Percentiles rank a stretch among this genome's conserved stretches.
Evolutionary conservation across 305 asterid genomes (phyloP).

Genomic region (Solanum aculeatissimum): DNA sequence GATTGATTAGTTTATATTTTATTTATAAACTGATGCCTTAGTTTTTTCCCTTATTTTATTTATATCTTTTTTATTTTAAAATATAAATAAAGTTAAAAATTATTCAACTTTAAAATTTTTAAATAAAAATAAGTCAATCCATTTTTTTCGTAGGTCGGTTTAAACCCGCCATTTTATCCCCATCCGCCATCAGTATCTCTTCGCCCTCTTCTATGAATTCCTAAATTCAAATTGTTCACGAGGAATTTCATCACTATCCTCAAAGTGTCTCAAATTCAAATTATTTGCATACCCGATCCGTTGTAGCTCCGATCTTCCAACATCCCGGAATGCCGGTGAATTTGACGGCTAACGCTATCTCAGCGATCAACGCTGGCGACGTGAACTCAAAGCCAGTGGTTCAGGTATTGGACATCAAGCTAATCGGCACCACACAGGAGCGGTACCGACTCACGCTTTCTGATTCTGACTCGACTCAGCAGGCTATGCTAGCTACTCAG

Average conservation of each 20-base stretch:
- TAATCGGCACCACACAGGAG: conserved; percentile 54
- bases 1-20: no score
- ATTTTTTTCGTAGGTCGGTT: not conserved
- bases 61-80: no score
- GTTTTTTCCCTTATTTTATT: no score
- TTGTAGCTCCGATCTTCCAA: conserved; percentile 6
- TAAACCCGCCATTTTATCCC: not conserved
- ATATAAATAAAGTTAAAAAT: no score
- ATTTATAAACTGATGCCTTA: no score
- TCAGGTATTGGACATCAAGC: conserved; percentile 83
- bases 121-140: no score
- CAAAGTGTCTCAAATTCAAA: not conserved
- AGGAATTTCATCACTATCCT: not conserved
- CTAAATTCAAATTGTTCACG: not conserved
- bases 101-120: no score
- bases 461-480: conserved; percentile 61
- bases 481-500: conserved; percentile 92
- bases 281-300: not conserved
- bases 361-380: conserved; percentile 73
- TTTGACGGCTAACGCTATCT: conserved; percentile 61
- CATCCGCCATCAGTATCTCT: not conserved
- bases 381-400: conserved; percentile 82
- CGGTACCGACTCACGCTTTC: conserved; percentile 66
- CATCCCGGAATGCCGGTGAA: conserved; percentile 43
- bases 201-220: conserved; percentile 1